A percentile compares a stretch with the other conserved stretches of the same genome.
Conservation (phyloP, 169 alveolate genomes). For the Eimeria acervulina region DNA sequence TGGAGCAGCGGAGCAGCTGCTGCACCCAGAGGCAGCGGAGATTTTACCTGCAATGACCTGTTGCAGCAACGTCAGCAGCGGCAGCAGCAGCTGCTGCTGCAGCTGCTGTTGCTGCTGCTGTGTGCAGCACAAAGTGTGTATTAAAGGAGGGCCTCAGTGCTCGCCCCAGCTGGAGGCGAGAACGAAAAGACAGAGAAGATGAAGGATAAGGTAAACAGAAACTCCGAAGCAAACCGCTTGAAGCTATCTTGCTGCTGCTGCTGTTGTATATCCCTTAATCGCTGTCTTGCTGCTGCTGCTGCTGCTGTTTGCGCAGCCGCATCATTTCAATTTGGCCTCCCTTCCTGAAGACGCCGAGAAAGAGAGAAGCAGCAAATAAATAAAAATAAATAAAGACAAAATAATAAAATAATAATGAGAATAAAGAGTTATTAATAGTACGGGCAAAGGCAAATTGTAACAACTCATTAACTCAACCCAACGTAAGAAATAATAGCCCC, state of each 20-base stretch:
- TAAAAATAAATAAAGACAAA: too few species aligned
- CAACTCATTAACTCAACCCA: not conserved
- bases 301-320: conserved; percentile 17
- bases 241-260: too few species aligned
- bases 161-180: not conserved
- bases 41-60: not conserved
- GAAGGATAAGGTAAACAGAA: not conserved
- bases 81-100: conserved; percentile 60
- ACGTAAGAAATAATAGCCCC: not conserved
- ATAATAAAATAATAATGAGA: not conserved
- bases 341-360: not conserved
- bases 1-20: not conserved
- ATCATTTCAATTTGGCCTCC: conserved; percentile 37
- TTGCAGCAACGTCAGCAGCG: not conserved
- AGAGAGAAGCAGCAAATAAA: not conserved
- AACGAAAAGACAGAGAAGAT: not conserved
- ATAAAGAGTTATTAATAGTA: not conserved
- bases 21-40: not conserved
- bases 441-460: too few species aligned
- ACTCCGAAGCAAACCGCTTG: not conserved
- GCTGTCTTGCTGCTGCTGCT: too few species aligned
- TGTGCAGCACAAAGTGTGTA: not conserved
- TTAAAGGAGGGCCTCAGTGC: too few species aligned
- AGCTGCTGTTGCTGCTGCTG: not conserved
- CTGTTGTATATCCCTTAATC: too few species aligned